Conservation (phyloP, 2,329 filamentous ascomycete genomes). For the Colletotrichum scovillei region DNA sequence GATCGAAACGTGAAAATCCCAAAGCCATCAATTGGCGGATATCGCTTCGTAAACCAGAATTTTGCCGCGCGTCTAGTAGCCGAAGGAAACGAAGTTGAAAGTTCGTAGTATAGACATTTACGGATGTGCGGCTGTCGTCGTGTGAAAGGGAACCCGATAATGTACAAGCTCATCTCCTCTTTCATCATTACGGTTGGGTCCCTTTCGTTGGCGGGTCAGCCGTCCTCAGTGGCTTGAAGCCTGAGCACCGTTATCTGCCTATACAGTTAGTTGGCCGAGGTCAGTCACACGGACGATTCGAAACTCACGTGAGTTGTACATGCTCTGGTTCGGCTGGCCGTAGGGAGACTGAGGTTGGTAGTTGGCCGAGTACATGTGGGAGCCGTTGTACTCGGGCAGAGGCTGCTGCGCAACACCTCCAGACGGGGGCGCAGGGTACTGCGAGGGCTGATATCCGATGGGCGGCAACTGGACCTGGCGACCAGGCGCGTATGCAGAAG, state of each 20-base stretch:
- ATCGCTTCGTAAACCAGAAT: slow-evolving; percentile 34
- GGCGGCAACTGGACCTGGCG: slow-evolving; percentile 76
- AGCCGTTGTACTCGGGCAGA: slow-evolving; percentile 65
- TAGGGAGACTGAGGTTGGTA: slow-evolving; percentile 71
- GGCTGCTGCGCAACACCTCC: slow-evolving; percentile 60
- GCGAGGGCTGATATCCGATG: slow-evolving; percentile 76
- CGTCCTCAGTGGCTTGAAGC: slow-evolving; percentile 31
- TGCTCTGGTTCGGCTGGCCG: slow-evolving; percentile 65
- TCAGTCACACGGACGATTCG: background rate
- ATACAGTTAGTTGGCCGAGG: slow-evolving; percentile 17
- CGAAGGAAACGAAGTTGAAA: slow-evolving; percentile 28
- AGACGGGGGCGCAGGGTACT: slow-evolving; percentile 74
- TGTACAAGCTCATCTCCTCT: slow-evolving; percentile 31
- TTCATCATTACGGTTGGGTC: slow-evolving; percentile 31
- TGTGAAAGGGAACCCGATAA: slow-evolving; percentile 31
- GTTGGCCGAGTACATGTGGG: slow-evolving; percentile 64
- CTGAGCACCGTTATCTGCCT: slow-evolving; percentile 39
- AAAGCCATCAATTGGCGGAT: slow-evolving; percentile 13
- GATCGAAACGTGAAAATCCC: slow-evolving; percentile 13
- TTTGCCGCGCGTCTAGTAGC: slow-evolving; percentile 35
- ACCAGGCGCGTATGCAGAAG: slow-evolving; percentile 67
- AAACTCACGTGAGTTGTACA: slow-evolving; percentile 69
- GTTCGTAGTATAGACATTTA: slow-evolving; percentile 32
- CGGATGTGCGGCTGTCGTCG: slow-evolving; percentile 22
- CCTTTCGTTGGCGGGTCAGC: slow-evolving; percentile 3